A percentile compares a stretch with the other conserved stretches of the same genome.
Conservation (phyloP, 2,329 filamentous ascomycete species). For the Teratosphaeria epicoccoides region DNA sequence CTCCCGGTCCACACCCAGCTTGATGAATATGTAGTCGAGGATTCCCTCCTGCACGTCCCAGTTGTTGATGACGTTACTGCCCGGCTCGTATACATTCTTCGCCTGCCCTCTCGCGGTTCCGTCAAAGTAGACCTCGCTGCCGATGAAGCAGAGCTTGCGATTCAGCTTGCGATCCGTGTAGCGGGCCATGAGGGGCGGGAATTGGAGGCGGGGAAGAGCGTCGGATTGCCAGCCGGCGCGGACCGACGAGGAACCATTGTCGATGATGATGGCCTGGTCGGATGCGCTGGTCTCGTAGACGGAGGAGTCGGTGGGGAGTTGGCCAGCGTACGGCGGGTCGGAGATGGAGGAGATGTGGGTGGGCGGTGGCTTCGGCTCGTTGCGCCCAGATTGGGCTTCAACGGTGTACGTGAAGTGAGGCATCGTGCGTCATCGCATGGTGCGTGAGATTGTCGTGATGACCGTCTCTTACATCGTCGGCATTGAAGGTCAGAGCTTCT, state of each 20-base stretch:
- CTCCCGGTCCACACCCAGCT: conserved; percentile 69
- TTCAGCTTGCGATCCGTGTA: conserved; percentile 91
- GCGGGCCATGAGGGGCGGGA: conserved; percentile 86
- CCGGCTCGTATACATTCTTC: conserved; percentile 80
- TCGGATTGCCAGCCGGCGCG: conserved; percentile 97
- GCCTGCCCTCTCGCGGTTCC: conserved; percentile 86
- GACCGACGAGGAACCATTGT: conserved; percentile 86
- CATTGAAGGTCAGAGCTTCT: not conserved
- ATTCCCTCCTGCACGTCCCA: conserved; percentile 97
- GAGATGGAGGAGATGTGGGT: conserved; percentile 41
- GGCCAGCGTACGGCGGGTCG: conserved; percentile 52
- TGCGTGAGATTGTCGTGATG: not conserved
- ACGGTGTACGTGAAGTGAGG: conserved; percentile 27
- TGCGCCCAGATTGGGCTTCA: conserved; percentile 17
- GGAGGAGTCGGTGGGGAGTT: conserved; percentile 49
- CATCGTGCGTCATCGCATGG: conserved; percentile 14
- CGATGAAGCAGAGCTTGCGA: conserved; percentile 85
- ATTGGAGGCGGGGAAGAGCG: conserved; percentile 61
- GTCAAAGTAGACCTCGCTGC: conserved; percentile 86
- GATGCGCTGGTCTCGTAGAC: conserved; percentile 57
- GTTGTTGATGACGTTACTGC: conserved; percentile 84
- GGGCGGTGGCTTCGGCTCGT: conserved; percentile 45
- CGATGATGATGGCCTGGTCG: conserved; percentile 79
- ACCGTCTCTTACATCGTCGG: not conserved
- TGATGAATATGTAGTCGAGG: conserved; percentile 88